A percentile compares a stretch with the other conserved stretches of the same genome.
Conservation (phyloP, 495 filamentous ascomycete genomes). For the Aspergillus incahuasiensis region DNA sequence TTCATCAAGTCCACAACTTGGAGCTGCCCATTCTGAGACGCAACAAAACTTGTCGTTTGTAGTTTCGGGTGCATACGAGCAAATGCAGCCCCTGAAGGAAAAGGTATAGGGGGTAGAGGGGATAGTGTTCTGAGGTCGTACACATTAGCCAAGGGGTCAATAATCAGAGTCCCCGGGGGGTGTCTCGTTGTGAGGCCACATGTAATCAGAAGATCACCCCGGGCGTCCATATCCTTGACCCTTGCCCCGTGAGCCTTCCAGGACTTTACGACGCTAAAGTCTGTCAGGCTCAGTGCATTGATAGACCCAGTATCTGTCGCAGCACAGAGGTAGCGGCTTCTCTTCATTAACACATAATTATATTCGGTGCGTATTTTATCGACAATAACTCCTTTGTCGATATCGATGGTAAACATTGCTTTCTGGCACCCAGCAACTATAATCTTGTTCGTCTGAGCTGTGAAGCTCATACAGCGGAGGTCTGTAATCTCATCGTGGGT, state of each 20-base stretch:
- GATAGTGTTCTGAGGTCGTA: slow-evolving; percentile 86
- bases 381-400: slow-evolving; percentile 74
- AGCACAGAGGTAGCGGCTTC: slow-evolving; percentile 83
- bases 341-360: slow-evolving; percentile 86
- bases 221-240: slow-evolving; percentile 93
- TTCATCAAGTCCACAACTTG: slow-evolving; percentile 96
- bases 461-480: slow-evolving; percentile 89
- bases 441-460: slow-evolving; percentile 77
- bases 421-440: slow-evolving; percentile 82
- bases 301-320: slow-evolving; percentile 81
- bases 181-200: slow-evolving; percentile 85
- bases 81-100: slow-evolving; percentile 85
- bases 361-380: slow-evolving; percentile 68
- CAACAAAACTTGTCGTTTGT: slow-evolving; percentile 86
- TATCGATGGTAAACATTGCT: slow-evolving; percentile 84
- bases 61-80: slow-evolving; percentile 93
- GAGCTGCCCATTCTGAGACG: slow-evolving; percentile 83
- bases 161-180: slow-evolving; percentile 56
- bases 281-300: slow-evolving; percentile 75
- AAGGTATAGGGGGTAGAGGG: slow-evolving; percentile 83
- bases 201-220: slow-evolving; percentile 84
- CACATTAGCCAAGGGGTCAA: slow-evolving; percentile 88
- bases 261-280: slow-evolving; percentile 69
- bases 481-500: slow-evolving; percentile 72
- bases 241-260: slow-evolving; percentile 83